Evolutionary conservation across 768 basidiomycete genomes (phyloP).

Genomic region (Boletus sp.): DNA sequence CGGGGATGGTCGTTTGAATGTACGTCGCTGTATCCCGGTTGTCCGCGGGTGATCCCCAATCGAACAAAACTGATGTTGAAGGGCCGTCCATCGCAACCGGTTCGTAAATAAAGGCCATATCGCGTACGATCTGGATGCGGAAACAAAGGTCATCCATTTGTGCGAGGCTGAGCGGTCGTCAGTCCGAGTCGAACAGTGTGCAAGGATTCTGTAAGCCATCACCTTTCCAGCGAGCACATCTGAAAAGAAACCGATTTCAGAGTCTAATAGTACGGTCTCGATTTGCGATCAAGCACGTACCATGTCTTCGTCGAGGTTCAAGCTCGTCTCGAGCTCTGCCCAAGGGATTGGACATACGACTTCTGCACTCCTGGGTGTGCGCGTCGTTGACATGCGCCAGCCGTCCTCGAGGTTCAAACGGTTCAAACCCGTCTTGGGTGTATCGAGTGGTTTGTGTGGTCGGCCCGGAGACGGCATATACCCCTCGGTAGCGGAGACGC

Average conservation of each 20-base stretch:
- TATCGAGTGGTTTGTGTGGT: constrained; percentile 2
- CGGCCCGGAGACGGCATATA: constrained; percentile 6
- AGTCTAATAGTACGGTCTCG: background rate
- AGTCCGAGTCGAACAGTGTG: background rate
- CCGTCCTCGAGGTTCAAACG: constrained; percentile 16
- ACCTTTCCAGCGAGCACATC: constrained; percentile 33
- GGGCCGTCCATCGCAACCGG: constrained; percentile 54
- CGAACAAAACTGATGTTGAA: constrained; percentile 44
- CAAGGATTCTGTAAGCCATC: background rate
- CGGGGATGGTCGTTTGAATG: constrained; percentile 26
- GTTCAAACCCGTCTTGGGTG: background rate
- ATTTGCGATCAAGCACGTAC: constrained; percentile 30
- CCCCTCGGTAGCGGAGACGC: background rate
- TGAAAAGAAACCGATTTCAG: constrained; percentile 4
- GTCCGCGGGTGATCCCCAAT: constrained; percentile 44
- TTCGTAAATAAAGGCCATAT: constrained; percentile 52
- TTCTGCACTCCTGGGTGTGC: constrained; percentile 36
- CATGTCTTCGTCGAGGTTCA: constrained; percentile 40
- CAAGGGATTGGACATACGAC: constrained; percentile 34
- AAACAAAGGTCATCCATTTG: constrained; percentile 41
- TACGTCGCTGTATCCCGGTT: constrained; percentile 37
- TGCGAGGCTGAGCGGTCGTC: constrained; percentile 29
- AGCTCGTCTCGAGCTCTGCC: constrained; percentile 20
- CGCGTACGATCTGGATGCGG: constrained; percentile 38
- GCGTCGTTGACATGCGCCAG: constrained; percentile 44